These are phyloP conservation scores for Macrotyloma uniflorum DNA, from an alignment of 306 rosid genomes.

Conservation along the genomic window DNA sequence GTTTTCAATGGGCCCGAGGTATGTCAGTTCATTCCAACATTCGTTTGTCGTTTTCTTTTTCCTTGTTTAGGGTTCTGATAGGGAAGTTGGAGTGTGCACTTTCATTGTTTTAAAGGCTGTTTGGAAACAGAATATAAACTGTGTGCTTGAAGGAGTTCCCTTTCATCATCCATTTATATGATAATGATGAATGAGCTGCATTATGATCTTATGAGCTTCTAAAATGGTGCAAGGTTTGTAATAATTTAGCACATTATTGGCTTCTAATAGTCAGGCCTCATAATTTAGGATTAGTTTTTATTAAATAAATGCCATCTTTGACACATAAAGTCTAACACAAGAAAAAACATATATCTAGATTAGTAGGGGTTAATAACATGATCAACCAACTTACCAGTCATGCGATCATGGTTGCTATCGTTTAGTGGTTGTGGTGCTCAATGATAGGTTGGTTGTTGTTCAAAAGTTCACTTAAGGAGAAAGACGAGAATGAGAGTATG, in stretches of 20 bases:
- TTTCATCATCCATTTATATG: not conserved
- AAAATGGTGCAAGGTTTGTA: not conserved
- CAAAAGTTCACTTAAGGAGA: conserved; percentile 4
- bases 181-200: conserved; percentile 1
- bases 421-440: not conserved
- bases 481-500: conserved; percentile 10
- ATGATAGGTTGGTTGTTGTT: conserved; percentile 18
- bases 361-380: conserved; percentile 16
- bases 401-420: not conserved
- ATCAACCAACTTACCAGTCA: not conserved
- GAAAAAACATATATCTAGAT: conserved; percentile 6
- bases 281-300: conserved; percentile 10
- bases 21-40: conserved; percentile 35
- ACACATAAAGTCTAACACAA: conserved; percentile 6
- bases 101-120: conserved; percentile 1
- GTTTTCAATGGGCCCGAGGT: conserved; percentile 99
- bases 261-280: conserved; percentile 5
- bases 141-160: not conserved
- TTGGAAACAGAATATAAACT: not conserved
- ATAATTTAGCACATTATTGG: not conserved
- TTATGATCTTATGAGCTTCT: conserved; percentile 10
- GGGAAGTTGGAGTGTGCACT: not conserved
- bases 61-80: conserved; percentile 23
- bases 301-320: not conserved
- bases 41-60: not conserved